Evolutionary conservation across 139 green algal genomes (phyloP), one percentile per base, ranked within the genome.

Genomic region (Tetraselmis chui): DNA sequence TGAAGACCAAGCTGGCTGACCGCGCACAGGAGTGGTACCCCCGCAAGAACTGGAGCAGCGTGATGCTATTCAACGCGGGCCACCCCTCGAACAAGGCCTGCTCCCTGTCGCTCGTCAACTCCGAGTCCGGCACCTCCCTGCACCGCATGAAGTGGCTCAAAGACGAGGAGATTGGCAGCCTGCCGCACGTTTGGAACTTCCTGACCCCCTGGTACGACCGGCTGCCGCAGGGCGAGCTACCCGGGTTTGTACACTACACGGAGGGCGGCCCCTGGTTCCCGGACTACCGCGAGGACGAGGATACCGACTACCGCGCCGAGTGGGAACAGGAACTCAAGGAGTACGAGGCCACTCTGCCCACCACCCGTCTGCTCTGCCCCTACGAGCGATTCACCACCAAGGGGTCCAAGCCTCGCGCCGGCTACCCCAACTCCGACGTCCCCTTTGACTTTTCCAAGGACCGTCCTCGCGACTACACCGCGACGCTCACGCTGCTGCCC

Each of bases 31-130:
- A 84, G n/a, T 27, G 32, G 23, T 88, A 88, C 74, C 85, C 85
- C 2, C 74, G 85, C 28, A 88, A 88, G 79, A 88, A 88, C 85
- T 88, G 85, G 85, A 81, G 30, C 78, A 83, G 59, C 74, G 87
- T 88, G 85, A 45, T 88, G 29, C 31, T 88, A n/a, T 88, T 45
- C 30, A 88, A 88, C 83, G 88, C 84, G 76, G 76, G 32, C 25
- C 85, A 88, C 78, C 82, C 82, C 23, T 31, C 76, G 1, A 88
- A 88, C 77, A 75, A 82, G 59, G 31, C 30, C n/a, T 29, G 88
- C 29, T 30, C 27, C 67, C 83, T 83, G 23, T 29, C 59, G n/a
- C 31, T 82, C 23, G 76, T 88, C 83, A 88, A 85, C 74, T 29
- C 25, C 18, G 76, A 88, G 77, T 26, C 45, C 30, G 85, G 85